phyloP scores from a whole-genome alignment of 257 asterid genomes.

The Voacanga thouarsii region DNA sequence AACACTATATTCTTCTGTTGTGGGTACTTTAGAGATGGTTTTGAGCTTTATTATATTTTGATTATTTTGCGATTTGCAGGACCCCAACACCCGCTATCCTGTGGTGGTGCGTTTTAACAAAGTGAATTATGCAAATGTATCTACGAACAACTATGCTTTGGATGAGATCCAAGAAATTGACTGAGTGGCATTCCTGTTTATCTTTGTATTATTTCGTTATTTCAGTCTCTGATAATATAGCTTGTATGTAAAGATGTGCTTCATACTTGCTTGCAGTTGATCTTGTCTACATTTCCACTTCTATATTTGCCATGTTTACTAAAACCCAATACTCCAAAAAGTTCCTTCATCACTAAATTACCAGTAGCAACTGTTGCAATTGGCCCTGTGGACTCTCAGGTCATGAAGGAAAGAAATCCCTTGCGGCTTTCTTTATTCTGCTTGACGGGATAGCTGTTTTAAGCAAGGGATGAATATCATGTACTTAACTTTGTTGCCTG shows the following conservation, averaged over 20 bases:
- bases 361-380: too few relatives aligned
- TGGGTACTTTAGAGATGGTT: not conserved
- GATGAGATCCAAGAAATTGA: constrained; percentile 67
- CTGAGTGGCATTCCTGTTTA: constrained; percentile 18
- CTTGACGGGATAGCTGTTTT: too few relatives aligned
- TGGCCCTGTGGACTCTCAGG: too few relatives aligned
- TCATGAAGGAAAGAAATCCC: too few relatives aligned
- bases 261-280: constrained; percentile 4
- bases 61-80: constrained; percentile 37
- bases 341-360: not conserved
- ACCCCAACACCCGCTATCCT: constrained; percentile 86
- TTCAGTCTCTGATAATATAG: constrained; percentile 4
- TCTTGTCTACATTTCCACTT: constrained; percentile 1
- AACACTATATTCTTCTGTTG: not conserved
- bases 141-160: constrained; percentile 93
- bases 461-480: too few relatives aligned
- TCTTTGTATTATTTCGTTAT: not conserved
- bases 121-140: constrained; percentile 87
- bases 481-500: too few relatives aligned
- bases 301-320: not conserved
- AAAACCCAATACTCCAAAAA: not conserved
- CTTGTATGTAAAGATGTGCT: constrained; percentile 14
- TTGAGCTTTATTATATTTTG: not conserved
- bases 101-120: constrained; percentile 91
- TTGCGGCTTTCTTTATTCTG: too few relatives aligned